phyloP scores from a whole-genome alignment of 805 yeast species.

The Yarrowia sp. region DNA sequence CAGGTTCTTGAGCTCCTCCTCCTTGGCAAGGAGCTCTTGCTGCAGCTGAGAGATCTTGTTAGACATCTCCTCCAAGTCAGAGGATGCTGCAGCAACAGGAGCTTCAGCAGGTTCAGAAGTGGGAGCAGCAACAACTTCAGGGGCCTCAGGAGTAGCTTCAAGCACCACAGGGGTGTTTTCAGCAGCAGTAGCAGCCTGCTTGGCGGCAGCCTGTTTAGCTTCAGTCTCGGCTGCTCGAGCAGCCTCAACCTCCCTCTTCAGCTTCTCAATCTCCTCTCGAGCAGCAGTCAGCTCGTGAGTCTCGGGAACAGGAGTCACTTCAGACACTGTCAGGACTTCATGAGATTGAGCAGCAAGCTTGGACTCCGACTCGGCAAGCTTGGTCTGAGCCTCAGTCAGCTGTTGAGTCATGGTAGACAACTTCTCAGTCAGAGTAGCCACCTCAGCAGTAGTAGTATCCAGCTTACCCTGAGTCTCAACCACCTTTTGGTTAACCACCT shows the following conservation, averaged over 20 bases:
- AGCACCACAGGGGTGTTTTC: not conserved
- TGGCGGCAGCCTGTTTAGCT: not conserved
- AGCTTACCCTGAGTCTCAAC: slow-evolving; percentile 36
- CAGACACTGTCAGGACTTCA: not conserved
- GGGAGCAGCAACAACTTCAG: not conserved
- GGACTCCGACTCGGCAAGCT: slow-evolving; percentile 31
- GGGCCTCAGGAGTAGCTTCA: slow-evolving; percentile 8
- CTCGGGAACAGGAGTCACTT: not conserved
- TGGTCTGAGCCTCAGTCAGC: slow-evolving; percentile 34
- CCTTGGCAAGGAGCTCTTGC: slow-evolving; percentile 30
- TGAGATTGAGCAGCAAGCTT: not conserved
- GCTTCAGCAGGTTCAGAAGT: not conserved
- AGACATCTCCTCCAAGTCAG: slow-evolving; percentile 31
- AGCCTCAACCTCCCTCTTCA: slow-evolving; percentile 17
- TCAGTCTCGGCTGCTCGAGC: slow-evolving; percentile 1
- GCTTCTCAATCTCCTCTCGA: slow-evolving; percentile 17
- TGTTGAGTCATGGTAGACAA: not conserved
- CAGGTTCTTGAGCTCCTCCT: slow-evolving; percentile 30
- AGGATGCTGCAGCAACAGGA: not conserved
- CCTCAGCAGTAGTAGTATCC: slow-evolving; percentile 30
- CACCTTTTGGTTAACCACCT: slow-evolving; percentile 8
- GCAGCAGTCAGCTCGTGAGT: slow-evolving; percentile 7
- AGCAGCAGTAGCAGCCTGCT: not conserved
- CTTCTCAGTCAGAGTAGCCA: no score
- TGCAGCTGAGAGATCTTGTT: slow-evolving; percentile 34